Base-by-base conservation (phyloP, 371 early-diverging fungal species). In the Thermomucor indicae-seudaticae region DNA sequence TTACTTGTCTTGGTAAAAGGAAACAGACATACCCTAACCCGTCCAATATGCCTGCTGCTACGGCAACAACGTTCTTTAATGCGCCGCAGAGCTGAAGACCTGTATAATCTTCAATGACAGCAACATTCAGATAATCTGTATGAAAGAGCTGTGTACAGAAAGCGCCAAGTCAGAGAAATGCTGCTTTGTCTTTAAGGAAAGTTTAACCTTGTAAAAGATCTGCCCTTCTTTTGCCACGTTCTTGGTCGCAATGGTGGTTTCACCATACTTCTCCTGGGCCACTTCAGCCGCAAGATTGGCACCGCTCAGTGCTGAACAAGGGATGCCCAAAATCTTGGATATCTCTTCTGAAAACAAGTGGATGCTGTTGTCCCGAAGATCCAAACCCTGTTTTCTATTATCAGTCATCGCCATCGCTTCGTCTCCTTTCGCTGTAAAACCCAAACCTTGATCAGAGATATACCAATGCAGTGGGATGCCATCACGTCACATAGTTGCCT, bases 81-180 rank as follows among this genome's bases (percentile, higher is more conserved):
- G 99, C 96, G 42, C 99, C 99, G 70, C 95, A 98, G 11, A 99
- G 73, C 68, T 99, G 97, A 14, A 97, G 91, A 25, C 94, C 93
- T 35, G 85, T 78, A 16, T 88, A 86, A 65, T 98, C 98, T 35
- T 79, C 73, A 40, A 92, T 84, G 42, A 86, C 83, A 60, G 76
- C 79, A 46, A 95, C 84, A 37, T 76, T 80, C 72, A 96, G 96
- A 65, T 92, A 86, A 4, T 80, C 75, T 2, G 72, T 68, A 49
- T 68, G 64, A 47, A 68, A 66, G 1, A 73, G 34, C 39, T 50
- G 34, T 14, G 6, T 17, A 38, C n/a, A n/a, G n/a, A n/a, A 35
- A 12, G 14, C 29, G 6, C 1, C 19, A 22, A 23, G 1, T 20
- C n/a, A 43, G 10, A 17, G 10, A 6, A 46, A 1, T 4, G 12